Evolutionary conservation across 2,329 filamentous ascomycete genomes (phyloP).

Genomic region (Phialophora tarda): DNA sequence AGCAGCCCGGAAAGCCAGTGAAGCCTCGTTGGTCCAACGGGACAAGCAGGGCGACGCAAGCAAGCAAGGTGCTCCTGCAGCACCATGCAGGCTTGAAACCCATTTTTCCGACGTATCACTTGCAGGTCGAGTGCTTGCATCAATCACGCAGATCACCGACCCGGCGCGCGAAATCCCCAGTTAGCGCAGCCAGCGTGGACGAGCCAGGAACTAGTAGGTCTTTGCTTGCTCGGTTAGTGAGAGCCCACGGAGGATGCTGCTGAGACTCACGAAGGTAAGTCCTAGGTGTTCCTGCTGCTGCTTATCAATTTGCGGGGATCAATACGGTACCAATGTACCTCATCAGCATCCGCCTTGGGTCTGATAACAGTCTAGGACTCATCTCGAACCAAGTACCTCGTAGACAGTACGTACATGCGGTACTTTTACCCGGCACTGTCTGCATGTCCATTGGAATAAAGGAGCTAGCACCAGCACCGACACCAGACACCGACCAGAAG

Average conservation of each 20-base stretch:
- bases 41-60: background rate
- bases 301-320: too few species aligned
- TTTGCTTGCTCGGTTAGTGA: background rate
- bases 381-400: too few species aligned
- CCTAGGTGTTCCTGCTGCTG: too few species aligned
- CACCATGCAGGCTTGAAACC: background rate
- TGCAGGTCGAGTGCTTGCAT: constrained; percentile 13
- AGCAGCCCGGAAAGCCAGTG: background rate
- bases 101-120: constrained; percentile 10
- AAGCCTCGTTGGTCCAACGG: background rate
- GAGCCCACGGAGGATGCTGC: background rate
- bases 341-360: too few species aligned
- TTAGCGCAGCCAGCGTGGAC: background rate
- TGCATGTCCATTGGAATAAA: too few species aligned
- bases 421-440: too few species aligned
- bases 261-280: too few species aligned
- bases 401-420: too few species aligned
- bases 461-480: background rate
- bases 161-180: background rate
- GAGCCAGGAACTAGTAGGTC: background rate
- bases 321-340: too few species aligned
- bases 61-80: background rate
- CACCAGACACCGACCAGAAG: background rate
- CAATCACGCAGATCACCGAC: constrained; percentile 1
- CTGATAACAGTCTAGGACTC: too few species aligned